These are phyloP conservation scores for Fusarium camptoceras DNA, from an alignment of 2,329 filamentous ascomycete species.

Conservation along the genomic window DNA sequence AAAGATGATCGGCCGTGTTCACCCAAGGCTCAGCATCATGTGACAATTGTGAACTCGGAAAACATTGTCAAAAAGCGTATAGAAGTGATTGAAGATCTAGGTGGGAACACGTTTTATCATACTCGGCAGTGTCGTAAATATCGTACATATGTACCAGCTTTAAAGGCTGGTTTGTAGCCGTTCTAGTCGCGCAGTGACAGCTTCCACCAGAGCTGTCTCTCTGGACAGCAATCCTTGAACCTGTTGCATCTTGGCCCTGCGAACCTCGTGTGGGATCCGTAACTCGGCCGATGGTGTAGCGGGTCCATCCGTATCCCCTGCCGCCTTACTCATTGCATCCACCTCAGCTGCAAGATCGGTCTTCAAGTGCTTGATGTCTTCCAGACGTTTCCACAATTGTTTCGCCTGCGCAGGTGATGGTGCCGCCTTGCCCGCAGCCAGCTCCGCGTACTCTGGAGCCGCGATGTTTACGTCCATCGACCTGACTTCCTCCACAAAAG, in stretches of 20 bases:
- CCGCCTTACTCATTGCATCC: conserved; percentile 55
- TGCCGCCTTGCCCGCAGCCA: conserved; percentile 52
- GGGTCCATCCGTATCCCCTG: conserved; percentile 43
- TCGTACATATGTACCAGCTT: conserved; percentile 42
- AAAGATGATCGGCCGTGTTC: not conserved
- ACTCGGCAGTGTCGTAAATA: conserved; percentile 24
- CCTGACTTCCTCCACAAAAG: conserved; percentile 60
- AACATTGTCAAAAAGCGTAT: conserved; percentile 4
- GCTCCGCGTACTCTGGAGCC: conserved; percentile 48
- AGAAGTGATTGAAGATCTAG: conserved; percentile 3
- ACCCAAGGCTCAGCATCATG: not conserved
- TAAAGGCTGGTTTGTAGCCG: conserved; percentile 57
- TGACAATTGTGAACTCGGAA: not conserved
- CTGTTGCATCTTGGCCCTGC: conserved; percentile 71
- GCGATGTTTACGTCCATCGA: conserved; percentile 66
- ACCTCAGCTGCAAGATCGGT: conserved; percentile 66
- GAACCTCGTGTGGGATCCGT: conserved; percentile 69
- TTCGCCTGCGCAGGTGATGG: conserved; percentile 50
- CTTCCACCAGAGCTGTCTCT: conserved; percentile 76
- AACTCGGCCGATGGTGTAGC: conserved; percentile 55
- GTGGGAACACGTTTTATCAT: conserved; percentile 27
- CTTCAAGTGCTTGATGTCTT: conserved; percentile 66
- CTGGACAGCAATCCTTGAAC: conserved; percentile 73
- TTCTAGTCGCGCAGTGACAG: conserved; percentile 71
- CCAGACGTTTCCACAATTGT: conserved; percentile 67